Base-by-base conservation (phyloP, 2,329 filamentous ascomycete genomes). In the Aspergillus calidoustus region DNA sequence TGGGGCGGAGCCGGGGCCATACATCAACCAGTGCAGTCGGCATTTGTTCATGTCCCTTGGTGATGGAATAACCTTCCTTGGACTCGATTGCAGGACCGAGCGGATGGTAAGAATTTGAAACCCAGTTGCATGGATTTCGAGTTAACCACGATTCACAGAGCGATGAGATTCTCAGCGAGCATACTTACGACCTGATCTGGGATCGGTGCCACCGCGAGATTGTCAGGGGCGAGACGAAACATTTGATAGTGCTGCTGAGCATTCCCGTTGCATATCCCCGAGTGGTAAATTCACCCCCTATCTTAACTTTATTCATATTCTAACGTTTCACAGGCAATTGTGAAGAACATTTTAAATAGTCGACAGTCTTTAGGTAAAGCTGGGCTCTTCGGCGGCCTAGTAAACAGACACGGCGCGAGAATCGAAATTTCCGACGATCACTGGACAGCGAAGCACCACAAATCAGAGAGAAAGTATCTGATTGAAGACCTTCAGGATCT, bases 401-500 rank as follows among this genome's bases (percentile, higher is more conserved):
- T 96, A 44, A 97, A 97, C 79, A 91, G 91, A 68, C 93, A 97
- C 69, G 93, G 97, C 71, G 93, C 92, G 23, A 92, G 92, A 19
- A 91, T 95, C 6, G 95, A 98, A 76, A 91, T 98, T 15, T 82
- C 97, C 9, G 94, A 97, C 73, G 95, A 98, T 76, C 94, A 99
- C 74, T 99, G 95, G 95, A 97, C 94, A 0, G 92, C 94, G 43
- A 96, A 92, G 74, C 91, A 93, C 72, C 93, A 98, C 80, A 99
- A 98, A 75, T 84, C 87, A 28, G 95, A 99, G 78, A 88, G 95
- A 54, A 91, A 89, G 64, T 90, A 91, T 76, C 84, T 98, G 64
- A 87, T 99, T 46, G 91, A 95, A 73, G 93, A 97, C 70, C 81
- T 99, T 28, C 96, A 99, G 77, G 92, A 97, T 71, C 83, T 99